Conservation (phyloP, 2,329 filamentous ascomycete genomes). For the Neopestalotiopsis clavispora region DNA sequence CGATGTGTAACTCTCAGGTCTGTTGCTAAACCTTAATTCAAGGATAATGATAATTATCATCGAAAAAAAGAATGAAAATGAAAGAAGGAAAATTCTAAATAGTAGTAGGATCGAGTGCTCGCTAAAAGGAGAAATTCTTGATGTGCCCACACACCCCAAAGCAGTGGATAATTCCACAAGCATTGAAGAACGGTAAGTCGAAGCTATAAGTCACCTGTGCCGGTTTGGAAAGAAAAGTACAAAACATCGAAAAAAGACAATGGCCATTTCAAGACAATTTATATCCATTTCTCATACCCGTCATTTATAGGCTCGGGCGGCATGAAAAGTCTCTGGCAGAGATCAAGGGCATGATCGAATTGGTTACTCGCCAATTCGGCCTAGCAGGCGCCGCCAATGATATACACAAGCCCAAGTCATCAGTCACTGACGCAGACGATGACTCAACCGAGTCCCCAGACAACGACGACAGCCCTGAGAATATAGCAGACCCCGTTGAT, state of each 20-base stretch:
- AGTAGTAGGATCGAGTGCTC: constrained; percentile 21
- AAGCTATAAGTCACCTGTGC: not conserved
- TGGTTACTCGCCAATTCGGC: constrained; percentile 21
- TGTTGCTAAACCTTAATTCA: not conserved
- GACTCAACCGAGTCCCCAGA: constrained; percentile 19
- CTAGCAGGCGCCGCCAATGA: constrained; percentile 12
- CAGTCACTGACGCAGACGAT: constrained; percentile 6
- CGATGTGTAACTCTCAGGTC: constrained; percentile 21
- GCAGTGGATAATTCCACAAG: constrained; percentile 18
- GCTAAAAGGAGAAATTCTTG: constrained; percentile 20
- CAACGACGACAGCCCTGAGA: constrained; percentile 29
- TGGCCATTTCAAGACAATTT: too few species aligned
- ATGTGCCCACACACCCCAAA: constrained; percentile 18
- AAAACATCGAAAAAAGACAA: too few species aligned
- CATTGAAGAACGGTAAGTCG: constrained; percentile 20
- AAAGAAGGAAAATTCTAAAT: not conserved
- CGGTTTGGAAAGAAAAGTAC: not conserved
- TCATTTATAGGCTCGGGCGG: constrained; percentile 12
- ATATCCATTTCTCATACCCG: too few species aligned
- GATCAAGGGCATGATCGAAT: constrained; percentile 21
- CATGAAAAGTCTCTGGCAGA: constrained; percentile 21
- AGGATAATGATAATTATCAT: too few species aligned
- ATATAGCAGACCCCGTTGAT: constrained; percentile 35
- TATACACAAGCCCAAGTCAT: constrained; percentile 4
- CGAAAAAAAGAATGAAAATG: not conserved